Conservation (phyloP, 2,329 filamentous ascomycete genomes). For the Penicillium sp. region DNA sequence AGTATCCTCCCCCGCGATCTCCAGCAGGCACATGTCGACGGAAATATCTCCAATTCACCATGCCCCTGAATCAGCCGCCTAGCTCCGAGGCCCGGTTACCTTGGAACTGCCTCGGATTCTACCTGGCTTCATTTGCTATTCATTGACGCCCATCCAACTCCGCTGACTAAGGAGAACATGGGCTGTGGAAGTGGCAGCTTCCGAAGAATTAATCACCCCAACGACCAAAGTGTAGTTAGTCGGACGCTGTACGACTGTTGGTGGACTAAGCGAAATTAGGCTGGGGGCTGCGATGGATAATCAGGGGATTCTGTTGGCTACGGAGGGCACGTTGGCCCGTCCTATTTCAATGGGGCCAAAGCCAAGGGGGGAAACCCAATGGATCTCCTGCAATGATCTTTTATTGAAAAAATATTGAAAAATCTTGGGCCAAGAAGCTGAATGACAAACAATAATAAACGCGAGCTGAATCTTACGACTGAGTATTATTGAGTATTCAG, state of each 20-base stretch:
- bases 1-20: not conserved
- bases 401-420: not conserved
- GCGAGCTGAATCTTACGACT: too few relatives aligned
- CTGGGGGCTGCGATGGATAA: constrained; percentile 25
- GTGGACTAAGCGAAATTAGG: constrained; percentile 38
- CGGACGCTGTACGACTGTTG: constrained; percentile 21
- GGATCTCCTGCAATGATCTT: constrained; percentile 19
- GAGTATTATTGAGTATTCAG: not conserved
- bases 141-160: not conserved
- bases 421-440: not conserved
- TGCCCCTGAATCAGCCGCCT: not conserved
- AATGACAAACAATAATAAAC: not conserved
- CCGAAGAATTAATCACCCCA: not conserved
- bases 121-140: not conserved
- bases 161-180: not conserved
- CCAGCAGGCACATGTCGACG: not conserved
- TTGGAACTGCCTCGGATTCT: not conserved
- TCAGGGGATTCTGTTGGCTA: constrained; percentile 27
- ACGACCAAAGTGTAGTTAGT: constrained; percentile 1
- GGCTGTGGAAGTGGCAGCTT: too few relatives aligned
- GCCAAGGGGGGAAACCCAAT: constrained; percentile 17
- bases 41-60: not conserved
- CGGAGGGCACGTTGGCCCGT: constrained; percentile 15
- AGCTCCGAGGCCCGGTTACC: not conserved
- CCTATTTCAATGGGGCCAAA: not conserved